Conservation (phyloP, 2,329 filamentous ascomycete genomes). For the Botryotinia calthae region DNA sequence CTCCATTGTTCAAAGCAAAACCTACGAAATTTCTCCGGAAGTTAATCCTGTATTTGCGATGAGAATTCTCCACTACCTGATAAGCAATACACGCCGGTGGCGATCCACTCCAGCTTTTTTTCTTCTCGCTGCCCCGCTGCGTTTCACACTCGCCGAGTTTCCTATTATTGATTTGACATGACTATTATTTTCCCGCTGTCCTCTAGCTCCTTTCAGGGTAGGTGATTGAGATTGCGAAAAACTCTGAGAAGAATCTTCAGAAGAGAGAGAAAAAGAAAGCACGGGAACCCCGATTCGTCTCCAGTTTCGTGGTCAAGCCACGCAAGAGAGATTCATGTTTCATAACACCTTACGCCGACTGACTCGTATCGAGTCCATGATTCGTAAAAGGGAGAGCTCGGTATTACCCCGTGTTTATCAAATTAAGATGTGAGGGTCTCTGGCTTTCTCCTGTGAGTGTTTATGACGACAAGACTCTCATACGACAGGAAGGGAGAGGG, state of each 20-base stretch:
- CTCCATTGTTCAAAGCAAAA: conserved; percentile 3
- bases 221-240: background rate
- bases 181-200: background rate
- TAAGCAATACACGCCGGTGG: conserved; percentile 15
- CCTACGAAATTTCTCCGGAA: conserved; percentile 19
- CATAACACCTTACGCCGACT: background rate
- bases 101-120: conserved; percentile 17
- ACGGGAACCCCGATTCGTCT: background rate
- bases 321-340: conserved; percentile 13
- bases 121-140: background rate
- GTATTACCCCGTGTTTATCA: conserved; percentile 11
- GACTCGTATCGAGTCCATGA: conserved; percentile 1
- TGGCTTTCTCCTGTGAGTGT: background rate
- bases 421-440: conserved; percentile 4
- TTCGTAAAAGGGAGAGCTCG: background rate
- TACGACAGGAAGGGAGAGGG: background rate
- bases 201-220: background rate
- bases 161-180: conserved; percentile 8
- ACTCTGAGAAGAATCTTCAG: background rate
- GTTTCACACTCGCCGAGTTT: background rate
- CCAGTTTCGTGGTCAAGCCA: conserved; percentile 4
- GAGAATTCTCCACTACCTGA: conserved; percentile 18
- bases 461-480: conserved; percentile 7
- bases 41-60: background rate
- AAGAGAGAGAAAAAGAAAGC: background rate